Evolutionary conservation across 1,139 yeast species (phyloP).

Genomic region (Nakaseomyces uthaithaninus): DNA sequence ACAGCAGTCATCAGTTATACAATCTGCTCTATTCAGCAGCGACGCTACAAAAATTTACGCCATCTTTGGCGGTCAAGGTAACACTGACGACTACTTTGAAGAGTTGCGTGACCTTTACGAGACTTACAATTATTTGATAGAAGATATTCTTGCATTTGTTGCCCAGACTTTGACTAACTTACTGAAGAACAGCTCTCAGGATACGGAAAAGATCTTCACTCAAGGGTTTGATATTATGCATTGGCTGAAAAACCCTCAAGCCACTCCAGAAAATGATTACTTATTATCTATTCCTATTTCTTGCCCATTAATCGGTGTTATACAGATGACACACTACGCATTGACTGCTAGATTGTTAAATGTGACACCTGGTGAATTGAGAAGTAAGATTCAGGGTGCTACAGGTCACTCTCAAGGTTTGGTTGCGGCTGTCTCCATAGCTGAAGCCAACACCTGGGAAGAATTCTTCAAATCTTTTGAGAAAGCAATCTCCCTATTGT

Average conservation of each 20-base stretch:
- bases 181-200: conserved; percentile 56
- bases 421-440: conserved; percentile 85
- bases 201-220: conserved; percentile 81
- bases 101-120: conserved; percentile 83
- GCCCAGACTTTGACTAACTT: conserved; percentile 61
- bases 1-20: conserved; percentile 36
- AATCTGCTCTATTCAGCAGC: conserved; percentile 54
- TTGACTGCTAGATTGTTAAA: conserved; percentile 81
- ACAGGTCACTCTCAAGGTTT: conserved; percentile 99
- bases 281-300: conserved; percentile 86
- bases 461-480: conserved; percentile 63
- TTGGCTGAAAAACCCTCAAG: conserved; percentile 80
- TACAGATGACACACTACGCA: conserved; percentile 89
- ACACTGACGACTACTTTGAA: conserved; percentile 93
- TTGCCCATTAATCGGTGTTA: conserved; percentile 91
- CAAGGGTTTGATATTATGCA: conserved; percentile 83
- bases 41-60: conserved; percentile 62
- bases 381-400: conserved; percentile 65
- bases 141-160: conserved; percentile 61
- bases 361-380: conserved; percentile 80
- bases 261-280: conserved; percentile 86
- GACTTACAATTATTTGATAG: conserved; percentile 65
- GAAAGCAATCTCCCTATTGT: conserved; percentile 75
- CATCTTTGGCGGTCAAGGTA: conserved; percentile 98
- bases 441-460: conserved; percentile 81